phyloP scores from a whole-genome alignment of 2,329 filamentous ascomycete genomes.

The Fusarium virguliforme region DNA sequence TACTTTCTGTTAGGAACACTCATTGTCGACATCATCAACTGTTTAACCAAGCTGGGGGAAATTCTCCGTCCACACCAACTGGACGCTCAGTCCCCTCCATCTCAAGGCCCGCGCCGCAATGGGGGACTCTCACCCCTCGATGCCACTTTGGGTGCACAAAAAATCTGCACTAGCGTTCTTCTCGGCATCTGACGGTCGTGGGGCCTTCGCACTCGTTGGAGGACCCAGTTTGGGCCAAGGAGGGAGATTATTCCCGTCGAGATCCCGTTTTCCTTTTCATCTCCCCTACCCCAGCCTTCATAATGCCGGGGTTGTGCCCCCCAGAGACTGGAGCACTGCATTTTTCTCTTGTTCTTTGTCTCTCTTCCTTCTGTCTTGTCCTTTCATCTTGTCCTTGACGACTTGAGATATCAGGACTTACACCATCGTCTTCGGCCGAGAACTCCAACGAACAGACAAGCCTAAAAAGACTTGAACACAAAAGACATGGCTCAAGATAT shows the following conservation, averaged over 20 bases:
- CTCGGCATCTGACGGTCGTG: conserved; percentile 36
- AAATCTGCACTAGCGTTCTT: conserved; percentile 40
- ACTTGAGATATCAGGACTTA: background rate
- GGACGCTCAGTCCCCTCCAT: conserved; percentile 13
- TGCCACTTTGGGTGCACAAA: conserved; percentile 26
- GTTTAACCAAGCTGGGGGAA: background rate
- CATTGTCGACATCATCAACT: background rate
- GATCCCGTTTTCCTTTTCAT: conserved; percentile 47
- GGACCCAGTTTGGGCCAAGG: conserved; percentile 34
- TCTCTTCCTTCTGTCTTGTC: conserved; percentile 18
- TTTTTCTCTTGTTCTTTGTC: conserved; percentile 18
- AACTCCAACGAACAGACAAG: background rate
- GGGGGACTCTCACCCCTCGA: conserved; percentile 18
- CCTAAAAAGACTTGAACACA: background rate
- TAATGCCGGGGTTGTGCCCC: conserved; percentile 43
- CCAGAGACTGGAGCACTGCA: conserved; percentile 33
- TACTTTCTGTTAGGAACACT: background rate
- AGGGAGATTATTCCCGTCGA: conserved; percentile 48
- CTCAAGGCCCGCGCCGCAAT: conserved; percentile 32
- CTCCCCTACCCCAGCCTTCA: conserved; percentile 40
- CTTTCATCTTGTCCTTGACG: conserved; percentile 14
- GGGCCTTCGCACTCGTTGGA: conserved; percentile 27
- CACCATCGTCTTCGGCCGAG: conserved; percentile 2
- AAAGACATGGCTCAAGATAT: conserved; percentile 34
- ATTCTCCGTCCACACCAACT: background rate